Evolutionary conservation across 2,329 filamentous ascomycete species (phyloP), one percentile per base, ranked within the genome.

Genomic region (Aureobasidium pullulans): DNA sequence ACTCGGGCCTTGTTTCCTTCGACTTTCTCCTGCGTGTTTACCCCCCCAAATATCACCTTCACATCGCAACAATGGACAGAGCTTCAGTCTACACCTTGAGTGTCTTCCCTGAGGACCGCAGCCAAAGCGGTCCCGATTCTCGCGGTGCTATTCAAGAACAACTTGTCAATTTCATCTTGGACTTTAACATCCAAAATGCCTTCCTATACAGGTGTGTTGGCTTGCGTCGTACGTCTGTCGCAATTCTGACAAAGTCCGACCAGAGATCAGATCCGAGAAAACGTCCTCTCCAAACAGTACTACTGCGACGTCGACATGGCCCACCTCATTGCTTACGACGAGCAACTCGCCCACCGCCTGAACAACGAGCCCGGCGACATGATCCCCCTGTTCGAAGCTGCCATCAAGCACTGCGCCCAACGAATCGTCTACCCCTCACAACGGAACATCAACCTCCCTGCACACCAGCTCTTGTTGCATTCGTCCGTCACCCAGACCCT

Each of bases 241-340:
- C 1, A 37, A 9, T 9, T 44, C 42, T 44, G 19, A 44, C 42
- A 8, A 36, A 9, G 34, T 13, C n/a, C 10, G 16, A 42, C 15
- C 67, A 95, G 94, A 82, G 93, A 97, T 69, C 94, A 97, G 75
- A 84, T 99, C 61, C 85, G 90, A 68, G 91, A 97, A 71, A 99
- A 99, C 77, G 91, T 94, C 7, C 82, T 97, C 1, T 81, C 96
- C 43, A 94, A 96, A 72, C 91, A 92, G 68, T 97, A 91, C 77
- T 96, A 87, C 74, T 96, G 94, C 78, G 93, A 99, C 72, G 84
- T 99, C 71, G 92, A 99, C 72, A 90, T 99, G 67, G 90, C 89
- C 63, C 93, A 99, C 72, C 78, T 99, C 61, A 97, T 97, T 72
- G 94, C 88, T 62, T 97, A 92, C 76, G 94, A 96, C 70, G 93